Evolutionary conservation across 441 rosid genomes (phyloP), one percentile per base, ranked within the genome.

Genomic region (Rhodomyrtus psidioides): DNA sequence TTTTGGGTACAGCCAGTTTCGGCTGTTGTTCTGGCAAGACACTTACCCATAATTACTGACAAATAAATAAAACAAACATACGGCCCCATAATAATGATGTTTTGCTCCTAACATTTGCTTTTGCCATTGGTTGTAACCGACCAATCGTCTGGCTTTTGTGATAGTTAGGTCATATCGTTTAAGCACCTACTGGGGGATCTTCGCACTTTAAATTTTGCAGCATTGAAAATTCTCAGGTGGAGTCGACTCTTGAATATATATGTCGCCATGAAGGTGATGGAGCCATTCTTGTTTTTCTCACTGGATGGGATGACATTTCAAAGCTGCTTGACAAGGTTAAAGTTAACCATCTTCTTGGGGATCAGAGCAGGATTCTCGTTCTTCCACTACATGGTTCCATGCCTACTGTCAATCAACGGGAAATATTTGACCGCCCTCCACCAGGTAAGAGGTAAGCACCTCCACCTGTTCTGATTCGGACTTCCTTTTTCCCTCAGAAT

Each of bases 241-340:
- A 94, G 91, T 91, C 97, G 75, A 88, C 96, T 53, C 86, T 97
- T 81, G 96, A 95, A 85, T 88, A 92, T 89, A 95, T 97, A 59
- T 96, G 99, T 87, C 90, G 92, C 86, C 91, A 87, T 92, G 98
- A 96, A 94, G 93, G 92, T 83, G 93, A 88, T 89, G 99, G 99
- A 86, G 99, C 99, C 15, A 91, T 97, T 92, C 98, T 96, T 86
- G 97, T 97, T 76, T 97, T 97, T 89, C 96, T 97, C 84, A 93
- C 99, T 2, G 98, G 99, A 83, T 96, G 99, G 99, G 98, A 95
- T 94, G 98, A 97, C 86, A 97, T 97, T 83, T 94, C 97, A 53
- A 94, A 95, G 91, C 93, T 97, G 82, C 93, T 93, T 85, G 98
- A 96, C 87, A 93, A 87, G 88, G 88, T 97, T 60, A 93, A 94